phyloP scores from a whole-genome alignment of 2,329 filamentous ascomycete genomes.

The Knufia fluminis region DNA sequence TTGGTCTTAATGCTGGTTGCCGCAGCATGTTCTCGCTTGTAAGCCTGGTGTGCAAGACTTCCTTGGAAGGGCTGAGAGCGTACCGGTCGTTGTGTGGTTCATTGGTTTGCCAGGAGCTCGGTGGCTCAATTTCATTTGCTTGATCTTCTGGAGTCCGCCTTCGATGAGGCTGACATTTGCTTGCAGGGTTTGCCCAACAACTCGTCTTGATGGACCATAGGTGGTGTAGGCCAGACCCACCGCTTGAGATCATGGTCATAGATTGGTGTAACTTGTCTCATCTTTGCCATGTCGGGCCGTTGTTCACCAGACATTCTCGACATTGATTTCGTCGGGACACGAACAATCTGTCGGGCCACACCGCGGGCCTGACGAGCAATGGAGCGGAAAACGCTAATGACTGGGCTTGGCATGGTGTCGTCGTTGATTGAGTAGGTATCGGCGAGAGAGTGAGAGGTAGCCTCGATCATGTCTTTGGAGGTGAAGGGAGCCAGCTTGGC shows the following conservation, averaged over 20 bases:
- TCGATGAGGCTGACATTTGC: background rate
- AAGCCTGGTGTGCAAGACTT: no score
- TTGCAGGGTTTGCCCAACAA: background rate
- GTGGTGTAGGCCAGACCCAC: constrained; percentile 2
- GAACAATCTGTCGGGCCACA: background rate
- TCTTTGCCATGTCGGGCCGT: constrained; percentile 8
- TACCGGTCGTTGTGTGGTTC: no score
- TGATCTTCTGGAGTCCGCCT: background rate
- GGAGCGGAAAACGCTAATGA: background rate
- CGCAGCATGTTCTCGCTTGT: no score
- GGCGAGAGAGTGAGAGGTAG: background rate
- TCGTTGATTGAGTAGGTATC: background rate
- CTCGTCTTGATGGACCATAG: background rate
- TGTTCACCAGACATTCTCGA: background rate
- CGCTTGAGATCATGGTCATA: constrained; percentile 3
- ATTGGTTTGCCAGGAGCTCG: background rate
- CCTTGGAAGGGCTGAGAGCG: no score
- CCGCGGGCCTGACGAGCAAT: background rate
- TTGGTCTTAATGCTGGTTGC: no score
- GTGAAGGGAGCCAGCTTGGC: background rate
- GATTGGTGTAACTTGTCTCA: constrained; percentile 8
- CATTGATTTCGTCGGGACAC: background rate
- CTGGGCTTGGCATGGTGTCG: constrained; percentile 1
- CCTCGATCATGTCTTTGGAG: background rate
- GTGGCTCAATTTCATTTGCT: background rate